Conservation (phyloP, 2,329 filamentous ascomycete species). For the Nothopassalora personata region DNA sequence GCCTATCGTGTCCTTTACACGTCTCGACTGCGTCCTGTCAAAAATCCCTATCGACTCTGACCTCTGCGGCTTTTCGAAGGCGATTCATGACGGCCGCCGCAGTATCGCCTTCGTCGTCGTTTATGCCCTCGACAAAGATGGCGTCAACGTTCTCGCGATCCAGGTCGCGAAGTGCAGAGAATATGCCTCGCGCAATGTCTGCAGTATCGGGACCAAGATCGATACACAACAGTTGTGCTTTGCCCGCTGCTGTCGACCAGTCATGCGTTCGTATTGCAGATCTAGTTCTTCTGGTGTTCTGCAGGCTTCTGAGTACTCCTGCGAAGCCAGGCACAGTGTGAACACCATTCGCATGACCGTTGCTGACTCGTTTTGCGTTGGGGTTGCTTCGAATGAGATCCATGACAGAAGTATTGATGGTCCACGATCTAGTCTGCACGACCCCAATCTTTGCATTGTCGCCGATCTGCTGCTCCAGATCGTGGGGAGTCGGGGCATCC, state of each 20-base stretch:
- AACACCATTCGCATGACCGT: conserved; percentile 20
- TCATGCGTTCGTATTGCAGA: conserved; percentile 4
- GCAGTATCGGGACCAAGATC: conserved; percentile 64
- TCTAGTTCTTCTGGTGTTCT: conserved; percentile 10
- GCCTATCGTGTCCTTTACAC: too few species aligned
- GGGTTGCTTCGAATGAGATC: background rate
- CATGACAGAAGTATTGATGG: conserved; percentile 4
- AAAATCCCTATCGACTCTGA: conserved; percentile 22
- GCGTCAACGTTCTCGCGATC: conserved; percentile 72
- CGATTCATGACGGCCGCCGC: conserved; percentile 62
- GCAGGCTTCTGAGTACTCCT: conserved; percentile 23
- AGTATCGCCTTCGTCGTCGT: conserved; percentile 62
- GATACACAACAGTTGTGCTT: conserved; percentile 57
- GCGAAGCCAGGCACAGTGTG: conserved; percentile 22
- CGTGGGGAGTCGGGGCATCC: conserved; percentile 27
- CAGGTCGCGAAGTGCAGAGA: conserved; percentile 78
- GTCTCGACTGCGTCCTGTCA: too few species aligned
- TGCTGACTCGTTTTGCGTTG: conserved; percentile 9
- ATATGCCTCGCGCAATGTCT: conserved; percentile 78
- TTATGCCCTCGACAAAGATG: conserved; percentile 86
- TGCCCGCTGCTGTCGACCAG: conserved; percentile 1
- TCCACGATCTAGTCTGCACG: conserved; percentile 36
- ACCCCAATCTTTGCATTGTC: conserved; percentile 34
- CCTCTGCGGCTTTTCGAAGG: conserved; percentile 45
- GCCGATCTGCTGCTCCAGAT: conserved; percentile 29